These are phyloP conservation scores for Ramichloridium luteum DNA, from an alignment of 2,329 filamentous ascomycete species.

Conservation along the genomic window DNA sequence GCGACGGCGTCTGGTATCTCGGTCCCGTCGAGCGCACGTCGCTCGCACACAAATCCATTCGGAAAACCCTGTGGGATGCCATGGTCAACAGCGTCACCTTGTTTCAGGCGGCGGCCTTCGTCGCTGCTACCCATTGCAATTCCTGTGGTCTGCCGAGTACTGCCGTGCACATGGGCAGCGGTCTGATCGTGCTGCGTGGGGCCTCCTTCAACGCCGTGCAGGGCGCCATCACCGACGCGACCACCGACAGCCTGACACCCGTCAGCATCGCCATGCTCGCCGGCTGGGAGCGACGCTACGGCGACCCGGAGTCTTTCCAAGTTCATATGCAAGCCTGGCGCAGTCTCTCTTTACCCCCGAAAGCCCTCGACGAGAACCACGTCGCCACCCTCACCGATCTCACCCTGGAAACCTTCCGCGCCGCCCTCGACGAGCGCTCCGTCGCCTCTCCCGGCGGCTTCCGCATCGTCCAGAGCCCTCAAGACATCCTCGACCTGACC, in stretches of 20 bases:
- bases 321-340: conserved; percentile 15
- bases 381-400: conserved; percentile 13
- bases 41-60: conserved; percentile 12
- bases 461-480: neutral
- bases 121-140: conserved; percentile 14
- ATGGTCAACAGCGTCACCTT: conserved; percentile 10
- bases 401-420: conserved; percentile 12
- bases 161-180: conserved; percentile 11
- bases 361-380: conserved; percentile 11
- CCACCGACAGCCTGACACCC: conserved; percentile 10
- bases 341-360: conserved; percentile 6
- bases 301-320: conserved; percentile 12
- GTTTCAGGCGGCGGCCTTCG: conserved; percentile 15
- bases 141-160: conserved; percentile 12
- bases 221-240: conserved; percentile 5
- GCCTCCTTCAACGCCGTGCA: conserved; percentile 14
- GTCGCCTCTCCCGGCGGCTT: conserved; percentile 2
- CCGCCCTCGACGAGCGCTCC: conserved; percentile 9
- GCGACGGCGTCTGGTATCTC: conserved; percentile 6
- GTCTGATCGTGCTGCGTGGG: conserved; percentile 12
- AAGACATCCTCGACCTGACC: conserved; percentile 2
- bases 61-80: conserved; percentile 10
- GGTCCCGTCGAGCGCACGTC: conserved; percentile 7
- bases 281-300: conserved; percentile 17
- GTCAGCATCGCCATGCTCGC: conserved; percentile 15